Percentiles rank a stretch among this genome's conserved stretches.
Evolutionary conservation across 257 asterid genomes (phyloP).

Genomic region (Solanum peruvianum): DNA sequence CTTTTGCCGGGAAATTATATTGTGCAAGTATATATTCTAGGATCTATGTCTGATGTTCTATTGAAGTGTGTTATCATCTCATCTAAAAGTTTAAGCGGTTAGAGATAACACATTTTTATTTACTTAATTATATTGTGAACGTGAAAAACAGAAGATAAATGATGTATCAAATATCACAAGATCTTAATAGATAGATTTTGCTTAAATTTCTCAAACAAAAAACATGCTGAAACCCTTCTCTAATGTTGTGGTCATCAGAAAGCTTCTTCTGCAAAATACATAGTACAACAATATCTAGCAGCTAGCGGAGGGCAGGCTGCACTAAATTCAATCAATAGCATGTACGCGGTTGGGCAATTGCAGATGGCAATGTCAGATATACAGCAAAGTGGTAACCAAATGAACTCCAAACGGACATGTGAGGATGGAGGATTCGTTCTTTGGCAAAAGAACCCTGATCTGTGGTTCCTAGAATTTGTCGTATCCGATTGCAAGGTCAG

Average conservation of each 20-base stretch:
- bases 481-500: conserved; percentile 63
- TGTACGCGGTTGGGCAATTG: conserved; percentile 90
- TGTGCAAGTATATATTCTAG: not conserved
- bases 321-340: conserved; percentile 45
- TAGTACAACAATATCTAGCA: conserved; percentile 86
- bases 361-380: conserved; percentile 45
- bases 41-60: not conserved
- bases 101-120: not conserved
- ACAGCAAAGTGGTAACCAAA: conserved; percentile 10
- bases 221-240: not conserved
- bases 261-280: conserved; percentile 79
- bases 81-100: not conserved
- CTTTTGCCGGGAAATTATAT: not conserved
- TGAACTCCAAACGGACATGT: conserved; percentile 2
- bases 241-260: conserved; percentile 26
- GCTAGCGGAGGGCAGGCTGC: conserved; percentile 80
- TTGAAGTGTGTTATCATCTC: not conserved
- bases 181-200: not conserved
- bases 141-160: not conserved
- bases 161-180: not conserved
- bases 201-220: not conserved
- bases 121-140: not conserved
- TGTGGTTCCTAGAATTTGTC: conserved; percentile 81
- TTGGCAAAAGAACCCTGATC: conserved; percentile 89
- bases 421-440: conserved; percentile 86